Conservation (phyloP, 1,284 basidiomycete species). For the Cutaneotrichosporon mucoides region DNA sequence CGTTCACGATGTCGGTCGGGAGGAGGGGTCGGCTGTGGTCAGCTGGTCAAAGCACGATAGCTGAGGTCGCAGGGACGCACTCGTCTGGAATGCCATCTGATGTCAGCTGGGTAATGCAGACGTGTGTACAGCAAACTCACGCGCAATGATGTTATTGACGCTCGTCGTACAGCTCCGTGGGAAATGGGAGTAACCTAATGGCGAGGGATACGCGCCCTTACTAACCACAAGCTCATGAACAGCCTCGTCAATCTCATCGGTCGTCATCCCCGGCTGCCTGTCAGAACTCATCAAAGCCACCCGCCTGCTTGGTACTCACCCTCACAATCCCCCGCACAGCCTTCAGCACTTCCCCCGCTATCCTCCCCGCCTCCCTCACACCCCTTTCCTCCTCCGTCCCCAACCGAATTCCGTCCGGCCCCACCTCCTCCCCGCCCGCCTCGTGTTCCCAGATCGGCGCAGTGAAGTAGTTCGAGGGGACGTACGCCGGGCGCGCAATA, state of each 20-base stretch:
- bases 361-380: slow-evolving; percentile 58
- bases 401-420: slow-evolving; percentile 53
- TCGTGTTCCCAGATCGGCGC: slow-evolving; percentile 51
- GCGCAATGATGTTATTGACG: slow-evolving; percentile 63
- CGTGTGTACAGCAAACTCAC: slow-evolving; percentile 26
- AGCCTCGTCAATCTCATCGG: slow-evolving; percentile 64
- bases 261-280: slow-evolving; percentile 66
- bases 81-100: slow-evolving; percentile 81
- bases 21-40: slow-evolving; percentile 64
- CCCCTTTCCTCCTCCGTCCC: slow-evolving; percentile 58
- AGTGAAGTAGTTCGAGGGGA: slow-evolving; percentile 44
- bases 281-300: slow-evolving; percentile 12
- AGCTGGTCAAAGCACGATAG: neutral
- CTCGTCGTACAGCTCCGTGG: slow-evolving; percentile 81
- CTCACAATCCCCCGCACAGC: slow-evolving; percentile 59
- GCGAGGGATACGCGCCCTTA: slow-evolving; percentile 79
- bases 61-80: slow-evolving; percentile 50
- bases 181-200: slow-evolving; percentile 72
- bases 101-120: neutral
- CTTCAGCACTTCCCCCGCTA: slow-evolving; percentile 62
- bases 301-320: slow-evolving; percentile 48
- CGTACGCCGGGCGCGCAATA: slow-evolving; percentile 64
- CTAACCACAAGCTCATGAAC: slow-evolving; percentile 68
- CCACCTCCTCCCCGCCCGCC: slow-evolving; percentile 31
- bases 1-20: slow-evolving; percentile 75